Evolutionary conservation across 2,329 filamentous ascomycete species (phyloP), one percentile per base, ranked within the genome.

Genomic region (Beauveria bassiana): DNA sequence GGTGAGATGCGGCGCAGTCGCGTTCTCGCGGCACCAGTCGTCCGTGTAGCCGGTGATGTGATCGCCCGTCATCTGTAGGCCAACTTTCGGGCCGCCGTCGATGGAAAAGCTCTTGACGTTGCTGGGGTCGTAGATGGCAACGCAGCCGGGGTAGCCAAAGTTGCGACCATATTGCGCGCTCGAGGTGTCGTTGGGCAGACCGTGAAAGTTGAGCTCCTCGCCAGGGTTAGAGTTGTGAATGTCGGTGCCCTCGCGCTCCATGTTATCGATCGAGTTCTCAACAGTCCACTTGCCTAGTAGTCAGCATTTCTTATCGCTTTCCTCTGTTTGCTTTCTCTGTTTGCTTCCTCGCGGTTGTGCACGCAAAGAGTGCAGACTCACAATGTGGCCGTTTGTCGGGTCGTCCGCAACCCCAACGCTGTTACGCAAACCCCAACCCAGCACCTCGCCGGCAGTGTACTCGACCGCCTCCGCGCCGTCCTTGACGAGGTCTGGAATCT

Each of bases 201-300:
- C 87, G 65, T 88, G 84, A 70, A 81, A 89, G 71, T 91, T 90
- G 70, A 91, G 72, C 71, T 90, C 86, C 69, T 91, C 87, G 22
- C 83, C 87, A 0, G 88, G 87, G 68, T 90, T 90, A 65, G 86
- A 76, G 65, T 83, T 74, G 67, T 88, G 85, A 51, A 89, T 80
- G 66, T 87, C 84, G 12, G 74, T 66, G 8, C 79, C 81, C 26
- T 75, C 67, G 28, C 86, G 79, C 34, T 73, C 69, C 49, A 89
- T 74, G 26, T 87, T 71, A 70, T 90, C 86, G 7, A 83, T 83
- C 18, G 81, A 84, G 71, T 90, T 90, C 70, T 90, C 87, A 2
- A 90, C 85, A 7, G 76, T 76, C 74, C 78, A 83, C 64, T 70
- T 43, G 2, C 9, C 31, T 18, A 12, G 28, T 16, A 14, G 34